These are phyloP conservation scores for Metahyphopichia silvanorum DNA, from an alignment of 805 yeast species.

Conservation along the genomic window DNA sequence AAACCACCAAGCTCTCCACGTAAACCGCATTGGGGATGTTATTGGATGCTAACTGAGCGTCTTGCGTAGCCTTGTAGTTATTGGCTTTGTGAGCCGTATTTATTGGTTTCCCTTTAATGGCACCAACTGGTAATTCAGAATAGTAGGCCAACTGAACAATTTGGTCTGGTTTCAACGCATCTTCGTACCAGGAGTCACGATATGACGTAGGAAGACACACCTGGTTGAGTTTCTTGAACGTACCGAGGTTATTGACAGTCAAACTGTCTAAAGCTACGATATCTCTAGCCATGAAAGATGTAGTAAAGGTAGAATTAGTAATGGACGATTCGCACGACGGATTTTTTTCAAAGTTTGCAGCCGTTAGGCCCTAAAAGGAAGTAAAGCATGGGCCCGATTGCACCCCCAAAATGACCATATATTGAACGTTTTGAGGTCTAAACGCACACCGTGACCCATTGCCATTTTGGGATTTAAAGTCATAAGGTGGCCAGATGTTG, in stretches of 20 bases:
- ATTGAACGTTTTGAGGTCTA: no score
- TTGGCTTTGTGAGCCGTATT: constrained; percentile 40
- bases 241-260: constrained; percentile 58
- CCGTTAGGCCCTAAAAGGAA: no score
- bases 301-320: background rate
- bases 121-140: constrained; percentile 81
- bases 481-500: no score
- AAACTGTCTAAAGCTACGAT: constrained; percentile 54
- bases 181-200: constrained; percentile 50
- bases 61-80: constrained; percentile 20
- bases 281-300: constrained; percentile 33
- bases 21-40: constrained; percentile 53
- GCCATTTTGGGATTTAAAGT: no score
- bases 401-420: no score
- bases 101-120: constrained; percentile 54
- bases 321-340: background rate
- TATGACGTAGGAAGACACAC: constrained; percentile 51
- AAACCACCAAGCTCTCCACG: constrained; percentile 65
- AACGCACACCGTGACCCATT: no score
- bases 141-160: constrained; percentile 60
- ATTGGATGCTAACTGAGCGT: constrained; percentile 17
- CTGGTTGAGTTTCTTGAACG: constrained; percentile 54
- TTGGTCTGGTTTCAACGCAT: constrained; percentile 45
- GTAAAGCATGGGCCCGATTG: no score
- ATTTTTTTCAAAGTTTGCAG: no score